Conservation (phyloP, 2,329 filamentous ascomycete species). For the Diaporthe vaccinii region DNA sequence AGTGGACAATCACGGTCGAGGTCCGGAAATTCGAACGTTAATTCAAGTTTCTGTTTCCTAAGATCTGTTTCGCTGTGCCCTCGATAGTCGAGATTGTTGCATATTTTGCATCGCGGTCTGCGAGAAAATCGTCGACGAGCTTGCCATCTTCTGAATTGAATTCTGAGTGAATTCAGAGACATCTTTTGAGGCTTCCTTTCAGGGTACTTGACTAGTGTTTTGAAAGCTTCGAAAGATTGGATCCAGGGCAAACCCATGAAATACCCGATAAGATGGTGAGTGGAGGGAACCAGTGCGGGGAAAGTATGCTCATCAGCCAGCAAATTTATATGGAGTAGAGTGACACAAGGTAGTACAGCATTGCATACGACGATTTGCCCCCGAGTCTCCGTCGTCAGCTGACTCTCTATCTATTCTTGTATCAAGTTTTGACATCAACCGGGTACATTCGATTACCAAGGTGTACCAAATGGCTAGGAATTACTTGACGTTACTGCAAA, state of each 20-base stretch:
- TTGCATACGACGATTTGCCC: neutral
- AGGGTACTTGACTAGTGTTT: too few species aligned
- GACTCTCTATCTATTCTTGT: too few species aligned
- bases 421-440: too few species aligned
- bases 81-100: neutral
- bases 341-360: neutral
- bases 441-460: too few species aligned
- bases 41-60: accelerated
- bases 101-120: neutral
- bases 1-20: neutral
- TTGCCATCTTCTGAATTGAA: neutral
- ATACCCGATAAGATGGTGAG: too few species aligned
- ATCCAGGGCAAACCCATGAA: too few species aligned
- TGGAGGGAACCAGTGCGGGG: too few species aligned
- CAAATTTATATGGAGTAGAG: neutral
- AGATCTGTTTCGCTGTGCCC: neutral
- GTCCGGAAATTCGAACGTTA: neutral
- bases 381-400: too few species aligned
- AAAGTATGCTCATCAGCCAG: neutral
- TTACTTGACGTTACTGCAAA: too few species aligned
- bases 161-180: neutral
- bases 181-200: too few species aligned
- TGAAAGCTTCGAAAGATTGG: too few species aligned
- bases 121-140: neutral
- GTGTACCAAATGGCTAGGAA: too few species aligned